A percentile compares a stretch with the other conserved stretches of the same genome.
Evolutionary conservation across 2,329 filamentous ascomycete genomes (phyloP).

Genomic region (Colletotrichum godetiae): DNA sequence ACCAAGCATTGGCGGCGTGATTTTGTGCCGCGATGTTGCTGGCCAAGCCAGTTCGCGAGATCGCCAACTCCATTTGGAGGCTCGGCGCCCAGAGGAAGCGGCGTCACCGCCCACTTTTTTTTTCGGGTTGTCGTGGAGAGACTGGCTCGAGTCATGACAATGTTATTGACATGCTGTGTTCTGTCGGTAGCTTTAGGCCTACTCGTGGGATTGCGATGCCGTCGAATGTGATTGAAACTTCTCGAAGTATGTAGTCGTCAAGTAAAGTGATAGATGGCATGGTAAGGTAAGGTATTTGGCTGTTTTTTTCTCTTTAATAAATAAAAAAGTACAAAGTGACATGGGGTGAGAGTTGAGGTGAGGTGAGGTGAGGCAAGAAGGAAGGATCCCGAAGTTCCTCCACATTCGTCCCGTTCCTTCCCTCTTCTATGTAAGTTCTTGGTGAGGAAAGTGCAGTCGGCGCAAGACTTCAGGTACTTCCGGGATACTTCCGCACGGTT

Average conservation of each 20-base stretch:
- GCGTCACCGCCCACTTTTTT: conserved; percentile 31
- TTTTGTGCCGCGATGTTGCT: conserved; percentile 16
- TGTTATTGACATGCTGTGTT: neutral
- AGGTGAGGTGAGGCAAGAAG: neutral
- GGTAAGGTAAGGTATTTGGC: neutral
- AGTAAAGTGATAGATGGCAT: neutral
- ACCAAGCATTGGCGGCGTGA: conserved; percentile 32
- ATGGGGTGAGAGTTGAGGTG: neutral
- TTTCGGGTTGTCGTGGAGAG: conserved; percentile 2
- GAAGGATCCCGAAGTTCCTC: conserved; percentile 7
- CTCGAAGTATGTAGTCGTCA: conserved; percentile 21
- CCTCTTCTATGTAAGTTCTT: neutral
- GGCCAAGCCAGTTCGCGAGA: conserved; percentile 32
- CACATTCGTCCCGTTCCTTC: neutral
- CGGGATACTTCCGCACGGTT: conserved; percentile 23
- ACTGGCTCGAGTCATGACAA: conserved; percentile 14
- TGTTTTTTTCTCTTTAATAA: no score
- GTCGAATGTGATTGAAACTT: conserved; percentile 9
- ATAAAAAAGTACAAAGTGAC: neutral
- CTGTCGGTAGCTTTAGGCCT: no score
- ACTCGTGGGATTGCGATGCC: neutral
- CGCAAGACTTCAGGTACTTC: conserved; percentile 4
- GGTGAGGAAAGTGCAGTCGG: neutral
- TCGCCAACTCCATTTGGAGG: conserved; percentile 27
- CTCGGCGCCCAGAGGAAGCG: conserved; percentile 32